phyloP scores from a whole-genome alignment of 129 eudicot genomes.

The Mikania micrantha region DNA sequence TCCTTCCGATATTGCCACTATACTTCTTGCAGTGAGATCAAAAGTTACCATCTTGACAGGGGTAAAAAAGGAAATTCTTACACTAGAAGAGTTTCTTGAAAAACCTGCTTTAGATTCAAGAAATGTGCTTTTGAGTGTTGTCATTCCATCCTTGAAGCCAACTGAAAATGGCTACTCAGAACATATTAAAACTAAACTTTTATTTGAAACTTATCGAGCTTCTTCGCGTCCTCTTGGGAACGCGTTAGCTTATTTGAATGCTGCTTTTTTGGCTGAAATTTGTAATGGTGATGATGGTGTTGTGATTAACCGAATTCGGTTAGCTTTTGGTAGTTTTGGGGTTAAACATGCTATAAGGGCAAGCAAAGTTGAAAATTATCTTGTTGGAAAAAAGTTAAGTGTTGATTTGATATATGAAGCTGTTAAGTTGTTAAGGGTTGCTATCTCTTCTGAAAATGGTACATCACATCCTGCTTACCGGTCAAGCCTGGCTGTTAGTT shows the following conservation, averaged over 20 bases:
- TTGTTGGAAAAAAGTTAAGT: conserved; percentile 43
- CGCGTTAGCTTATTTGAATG: conserved; percentile 74
- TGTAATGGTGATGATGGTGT: conserved; percentile 29
- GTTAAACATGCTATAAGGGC: conserved; percentile 62
- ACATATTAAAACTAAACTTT: conserved; percentile 21
- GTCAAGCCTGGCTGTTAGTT: conserved; percentile 73
- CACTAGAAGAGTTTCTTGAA: conserved; percentile 62
- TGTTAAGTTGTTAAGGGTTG: conserved; percentile 34
- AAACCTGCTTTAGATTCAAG: conserved; percentile 54
- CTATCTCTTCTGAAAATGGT: conserved; percentile 55
- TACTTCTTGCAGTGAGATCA: conserved; percentile 67
- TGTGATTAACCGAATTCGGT: conserved; percentile 38
- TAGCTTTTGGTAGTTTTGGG: conserved; percentile 84
- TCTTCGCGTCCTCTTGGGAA: conserved; percentile 93
- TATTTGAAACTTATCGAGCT: conserved; percentile 82
- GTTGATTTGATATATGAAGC: conserved; percentile 47
- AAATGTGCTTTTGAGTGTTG: conserved; percentile 59
- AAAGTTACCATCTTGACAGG: conserved; percentile 44
- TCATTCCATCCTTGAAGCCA: conserved; percentile 44
- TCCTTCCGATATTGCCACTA: conserved; percentile 80
- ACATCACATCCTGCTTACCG: conserved; percentile 56
- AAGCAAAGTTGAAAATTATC: conserved; percentile 49
- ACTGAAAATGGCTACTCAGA: conserved; percentile 22
- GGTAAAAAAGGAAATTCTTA: conserved; percentile 34
- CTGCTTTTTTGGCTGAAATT: conserved; percentile 72